phyloP scores from a whole-genome alignment of 768 basidiomycete genomes.

The Tubosaeta sp. region DNA sequence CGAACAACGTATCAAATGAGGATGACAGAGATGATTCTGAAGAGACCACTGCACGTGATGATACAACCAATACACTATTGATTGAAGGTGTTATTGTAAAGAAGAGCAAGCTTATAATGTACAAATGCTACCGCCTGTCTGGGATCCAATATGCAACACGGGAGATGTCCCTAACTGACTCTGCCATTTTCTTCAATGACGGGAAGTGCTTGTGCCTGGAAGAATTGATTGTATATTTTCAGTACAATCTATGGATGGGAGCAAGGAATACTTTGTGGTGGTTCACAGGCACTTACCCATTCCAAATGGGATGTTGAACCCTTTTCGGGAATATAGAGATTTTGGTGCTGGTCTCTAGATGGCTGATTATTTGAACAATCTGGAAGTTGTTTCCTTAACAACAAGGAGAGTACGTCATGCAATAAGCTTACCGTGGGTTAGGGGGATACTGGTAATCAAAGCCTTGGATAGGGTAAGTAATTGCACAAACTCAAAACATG shows the following conservation, averaged over 20 bases:
- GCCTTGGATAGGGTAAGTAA: constrained; percentile 6
- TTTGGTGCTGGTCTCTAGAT: constrained; percentile 3
- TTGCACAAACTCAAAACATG: no score
- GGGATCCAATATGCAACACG: constrained; percentile 1
- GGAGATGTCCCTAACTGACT: not conserved
- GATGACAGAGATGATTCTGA: not conserved
- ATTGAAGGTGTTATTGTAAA: not conserved
- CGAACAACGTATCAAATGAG: not conserved
- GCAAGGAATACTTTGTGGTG: not conserved
- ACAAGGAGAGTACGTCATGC: not conserved
- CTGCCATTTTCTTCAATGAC: constrained; percentile 1
- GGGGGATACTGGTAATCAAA: constrained; percentile 2
- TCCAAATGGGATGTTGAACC: not conserved
- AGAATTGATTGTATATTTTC: constrained; percentile 4
- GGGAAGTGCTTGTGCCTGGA: not conserved
- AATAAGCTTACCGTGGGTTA: constrained; percentile 3
- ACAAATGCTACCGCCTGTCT: not conserved
- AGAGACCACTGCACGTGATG: not conserved
- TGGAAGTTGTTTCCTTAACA: not conserved
- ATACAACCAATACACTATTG: not conserved
- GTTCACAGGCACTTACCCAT: constrained; percentile 2
- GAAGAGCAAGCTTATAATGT: not conserved
- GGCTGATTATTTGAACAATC: not conserved
- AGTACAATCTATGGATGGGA: not conserved
- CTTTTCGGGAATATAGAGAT: constrained; percentile 4